phyloP scores from a whole-genome alignment of 208 protist genomes.

The Acanthamoeba lenticulata region DNA sequence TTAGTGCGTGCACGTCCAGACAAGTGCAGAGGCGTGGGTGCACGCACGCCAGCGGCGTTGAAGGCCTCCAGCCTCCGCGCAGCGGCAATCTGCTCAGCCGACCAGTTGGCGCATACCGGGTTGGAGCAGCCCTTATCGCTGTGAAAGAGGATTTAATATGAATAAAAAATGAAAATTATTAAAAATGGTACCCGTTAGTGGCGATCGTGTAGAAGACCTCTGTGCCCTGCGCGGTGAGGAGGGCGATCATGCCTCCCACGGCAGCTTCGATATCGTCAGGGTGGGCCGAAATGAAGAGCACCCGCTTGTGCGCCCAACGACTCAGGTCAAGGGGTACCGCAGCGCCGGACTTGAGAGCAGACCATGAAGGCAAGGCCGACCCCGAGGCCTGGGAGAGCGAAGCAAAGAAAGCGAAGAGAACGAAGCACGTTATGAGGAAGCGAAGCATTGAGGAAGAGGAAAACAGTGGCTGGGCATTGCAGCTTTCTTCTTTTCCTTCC shows the following conservation, averaged over 20 bases:
- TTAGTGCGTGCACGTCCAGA: neutral
- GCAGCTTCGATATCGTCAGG: conserved; percentile 48
- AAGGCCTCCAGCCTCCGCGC: neutral
- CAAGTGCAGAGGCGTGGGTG: neutral
- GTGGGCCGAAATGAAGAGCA: conserved; percentile 40
- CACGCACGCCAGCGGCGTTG: neutral
- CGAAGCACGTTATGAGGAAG: neutral
- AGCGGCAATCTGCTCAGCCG: neutral
- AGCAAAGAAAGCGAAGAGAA: neutral
- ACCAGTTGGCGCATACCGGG: neutral
- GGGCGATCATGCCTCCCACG: neutral
- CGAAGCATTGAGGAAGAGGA: conserved; percentile 9
- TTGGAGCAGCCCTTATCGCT: conserved; percentile 50
- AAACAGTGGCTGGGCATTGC: neutral
- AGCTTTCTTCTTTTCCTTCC: too few relatives aligned
- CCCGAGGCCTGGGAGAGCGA: neutral
- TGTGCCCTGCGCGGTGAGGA: conserved; percentile 50
- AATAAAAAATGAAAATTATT: neutral
- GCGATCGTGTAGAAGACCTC: conserved; percentile 26
- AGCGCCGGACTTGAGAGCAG: neutral
- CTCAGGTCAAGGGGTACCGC: conserved; percentile 1
- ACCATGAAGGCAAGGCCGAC: neutral
- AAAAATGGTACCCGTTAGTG: conserved; percentile 28
- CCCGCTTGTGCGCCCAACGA: neutral
- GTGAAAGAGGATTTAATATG: neutral